Evolutionary conservation across 495 filamentous ascomycete genomes (phyloP), one percentile per base, ranked within the genome.

Genomic region (Melanomma pulvis-pyrius): DNA sequence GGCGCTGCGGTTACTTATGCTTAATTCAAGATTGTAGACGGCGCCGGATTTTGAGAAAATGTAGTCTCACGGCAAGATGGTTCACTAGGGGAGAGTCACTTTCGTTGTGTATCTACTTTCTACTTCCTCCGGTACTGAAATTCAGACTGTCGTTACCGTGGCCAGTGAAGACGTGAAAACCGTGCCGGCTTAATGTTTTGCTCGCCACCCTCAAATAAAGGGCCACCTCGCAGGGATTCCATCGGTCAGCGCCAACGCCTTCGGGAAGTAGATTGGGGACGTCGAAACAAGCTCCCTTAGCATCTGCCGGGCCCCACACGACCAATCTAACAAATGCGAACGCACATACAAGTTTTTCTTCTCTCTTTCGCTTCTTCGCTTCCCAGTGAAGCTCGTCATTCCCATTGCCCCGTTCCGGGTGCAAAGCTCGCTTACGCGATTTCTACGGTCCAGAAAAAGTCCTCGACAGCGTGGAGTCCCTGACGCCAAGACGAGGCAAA

Each of bases 1-100:
- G 65, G 59, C 34, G 59, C 39, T 13, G 2, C 2, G n/a, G 59
- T 68, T 44, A 58, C 32, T 41, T 53, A 53, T 30, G 39, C 39
- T 2, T 63, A 54, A 54, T 13, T 46, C 41, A n/a, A 22, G 30
- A 22, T 62, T 26, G n/a, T 39, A 30, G 41, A 26, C 26, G 19
- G 13, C 25, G 24, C 56, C 17, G 22, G 25, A 41, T 32, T 21
- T 29, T 32, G 41, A 58, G 30, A 41, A 13, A 22, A n/a, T 11
- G 22, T 59, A 2, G 19, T 21, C 17, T 59, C 17, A 13, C 26
- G 54, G 30, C 11, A 28, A 44, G 54, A 2, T 41, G 19, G 15
- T 49, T 22, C 11, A 48, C 12, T 21, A 15, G 55, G 6, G 25
- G 49, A 1, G 15, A 48, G 56, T 59, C 30, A 59, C 56, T 49